These are phyloP conservation scores for Lactifluus pinguis DNA, from an alignment of 768 basidiomycete genomes.

Conservation along the genomic window DNA sequence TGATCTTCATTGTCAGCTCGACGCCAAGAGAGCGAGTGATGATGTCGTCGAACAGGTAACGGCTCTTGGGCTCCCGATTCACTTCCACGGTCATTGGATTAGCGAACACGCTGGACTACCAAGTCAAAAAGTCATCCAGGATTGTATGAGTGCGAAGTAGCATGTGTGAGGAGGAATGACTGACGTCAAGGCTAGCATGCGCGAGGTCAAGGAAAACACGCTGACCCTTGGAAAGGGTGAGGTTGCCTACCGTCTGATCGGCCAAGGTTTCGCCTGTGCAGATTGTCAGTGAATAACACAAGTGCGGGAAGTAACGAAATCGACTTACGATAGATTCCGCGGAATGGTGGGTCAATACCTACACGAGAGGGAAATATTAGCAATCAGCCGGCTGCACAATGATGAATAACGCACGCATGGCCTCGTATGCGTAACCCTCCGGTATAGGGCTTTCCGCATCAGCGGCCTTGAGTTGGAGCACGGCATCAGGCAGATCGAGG, in stretches of 20 bases:
- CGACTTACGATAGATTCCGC: conserved; percentile 53
- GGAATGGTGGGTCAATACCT: conserved; percentile 71
- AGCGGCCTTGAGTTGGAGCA: conserved; percentile 29
- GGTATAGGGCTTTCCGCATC: conserved; percentile 34
- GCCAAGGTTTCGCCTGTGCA: conserved; percentile 38
- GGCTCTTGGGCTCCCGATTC: conserved; percentile 34
- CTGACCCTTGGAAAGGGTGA: conserved; percentile 38
- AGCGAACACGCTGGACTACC: conserved; percentile 44
- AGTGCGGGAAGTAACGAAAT: background rate
- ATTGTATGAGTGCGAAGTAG: background rate
- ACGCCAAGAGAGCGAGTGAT: conserved; percentile 40
- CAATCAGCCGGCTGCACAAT: background rate
- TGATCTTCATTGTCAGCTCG: conserved; percentile 49
- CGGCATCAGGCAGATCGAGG: conserved; percentile 34
- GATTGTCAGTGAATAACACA: background rate
- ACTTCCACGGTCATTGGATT: conserved; percentile 38
- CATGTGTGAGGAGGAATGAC: background rate
- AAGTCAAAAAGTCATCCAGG: background rate
- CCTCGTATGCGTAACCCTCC: conserved; percentile 55
- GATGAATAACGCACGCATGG: conserved; percentile 45
- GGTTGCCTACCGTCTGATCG: conserved; percentile 36
- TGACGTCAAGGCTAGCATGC: conserved; percentile 47
- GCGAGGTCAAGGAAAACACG: conserved; percentile 56
- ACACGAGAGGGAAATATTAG: background rate
- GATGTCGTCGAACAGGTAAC: conserved; percentile 42